A percentile compares a stretch with the other conserved stretches of the same genome.
These are phyloP conservation scores for Dactylellina sp. DNA, from an alignment of 2,329 filamentous ascomycete genomes.

Conservation along the genomic window DNA sequence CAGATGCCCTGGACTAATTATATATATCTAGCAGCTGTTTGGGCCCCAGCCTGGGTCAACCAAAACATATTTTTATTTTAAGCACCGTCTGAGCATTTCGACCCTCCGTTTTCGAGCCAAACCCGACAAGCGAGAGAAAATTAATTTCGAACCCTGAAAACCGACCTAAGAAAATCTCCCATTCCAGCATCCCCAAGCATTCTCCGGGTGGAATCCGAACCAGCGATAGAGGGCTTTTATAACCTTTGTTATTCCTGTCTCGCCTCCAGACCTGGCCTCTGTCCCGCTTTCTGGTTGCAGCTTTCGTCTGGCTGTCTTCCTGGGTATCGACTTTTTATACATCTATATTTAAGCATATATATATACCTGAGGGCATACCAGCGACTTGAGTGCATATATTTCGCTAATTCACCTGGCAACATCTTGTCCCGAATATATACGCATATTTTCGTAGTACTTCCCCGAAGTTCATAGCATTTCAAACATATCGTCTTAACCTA, in stretches of 20 bases:
- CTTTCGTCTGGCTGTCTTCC: slow-evolving; percentile 12
- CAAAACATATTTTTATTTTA: slow-evolving; percentile 10
- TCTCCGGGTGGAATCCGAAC: not conserved
- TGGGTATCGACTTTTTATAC: not conserved
- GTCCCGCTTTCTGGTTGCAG: slow-evolving; percentile 30
- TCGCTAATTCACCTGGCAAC: not conserved
- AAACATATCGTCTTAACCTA: not conserved
- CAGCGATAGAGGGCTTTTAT: slow-evolving; percentile 16
- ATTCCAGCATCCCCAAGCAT: not conserved
- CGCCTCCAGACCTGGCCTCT: slow-evolving; percentile 36
- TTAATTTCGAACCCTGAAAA: not conserved
- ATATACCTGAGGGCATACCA: too few species aligned
- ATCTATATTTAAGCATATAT: not conserved
- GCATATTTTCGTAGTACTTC: not conserved
- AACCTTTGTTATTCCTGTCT: slow-evolving; percentile 26
- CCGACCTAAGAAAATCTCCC: not conserved
- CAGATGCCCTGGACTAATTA: not conserved
- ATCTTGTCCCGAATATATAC: not conserved
- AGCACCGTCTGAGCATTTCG: slow-evolving; percentile 9
- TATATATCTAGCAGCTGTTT: slow-evolving; percentile 22
- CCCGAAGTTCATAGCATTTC: not conserved
- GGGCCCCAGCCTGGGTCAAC: slow-evolving; percentile 19
- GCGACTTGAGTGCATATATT: not conserved
- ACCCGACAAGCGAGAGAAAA: slow-evolving; percentile 20
- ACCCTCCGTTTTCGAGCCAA: slow-evolving; percentile 13